Base-by-base conservation (phyloP, 306 rosid genomes). In the Pterocarpus santalinus region DNA sequence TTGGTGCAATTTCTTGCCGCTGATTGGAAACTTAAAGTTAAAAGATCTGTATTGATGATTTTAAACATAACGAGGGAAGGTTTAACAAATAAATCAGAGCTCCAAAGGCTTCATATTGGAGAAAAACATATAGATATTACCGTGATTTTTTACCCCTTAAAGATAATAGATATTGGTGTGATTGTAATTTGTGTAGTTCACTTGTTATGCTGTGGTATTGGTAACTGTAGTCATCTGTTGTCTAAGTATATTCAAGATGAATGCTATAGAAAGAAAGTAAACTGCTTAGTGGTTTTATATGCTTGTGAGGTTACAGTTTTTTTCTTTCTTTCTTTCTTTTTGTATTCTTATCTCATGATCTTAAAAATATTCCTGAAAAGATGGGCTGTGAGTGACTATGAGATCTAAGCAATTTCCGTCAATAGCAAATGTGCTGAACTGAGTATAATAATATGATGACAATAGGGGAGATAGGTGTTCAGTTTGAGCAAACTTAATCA, bases 401-500 rank as follows among this genome's bases (percentile, higher is more conserved):
- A 61, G 60, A 68, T 75, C 73, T 41, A 67, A 58, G 32, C 30
- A 34, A 16, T 55, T 46, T 44, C 9, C 12, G 2, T 77, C 30
- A 47, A 8, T 8, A 16, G 41, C 3, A 67, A 79, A 66, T 66
- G 72, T 47, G 44, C 57, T 47, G 66, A 55, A 55, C 61, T 55
- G 61, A 38, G 38, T 30, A 13, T 58, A 73, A 67, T 35, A 39
- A 33, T 73, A 73, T 74, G 38, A 43, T 74, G 53, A 68, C 49
- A 52, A 67, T 68, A 22, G 33, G 30, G 69, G 53, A 69, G 38
- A 52, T 52, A 22, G 35, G 66, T 32, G 56, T 49, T 77, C 62
- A 68, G 35, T 64, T 73, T 44, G 44, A 62, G 43, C 74, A 68
- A 36, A 75, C 69, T 63, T 70, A 52, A 80, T 75, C 15, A 33